phyloP scores from a whole-genome alignment of 169 alveolate genomes.

The Prorocentrum cordatum region DNA sequence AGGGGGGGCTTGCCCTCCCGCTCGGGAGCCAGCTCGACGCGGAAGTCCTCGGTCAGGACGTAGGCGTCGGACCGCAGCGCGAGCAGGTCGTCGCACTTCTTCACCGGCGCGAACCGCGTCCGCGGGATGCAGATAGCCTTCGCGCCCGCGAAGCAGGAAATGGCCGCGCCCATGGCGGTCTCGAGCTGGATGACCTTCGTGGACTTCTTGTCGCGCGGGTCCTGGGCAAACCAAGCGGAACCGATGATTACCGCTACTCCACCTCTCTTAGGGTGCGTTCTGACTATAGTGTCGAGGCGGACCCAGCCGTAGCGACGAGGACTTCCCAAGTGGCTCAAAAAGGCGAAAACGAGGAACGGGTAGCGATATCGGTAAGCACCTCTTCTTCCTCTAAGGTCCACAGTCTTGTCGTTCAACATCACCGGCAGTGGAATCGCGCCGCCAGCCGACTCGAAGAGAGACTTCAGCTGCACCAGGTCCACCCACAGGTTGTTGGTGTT shows the following conservation, averaged over 20 bases:
- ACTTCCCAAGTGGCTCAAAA: too few species aligned
- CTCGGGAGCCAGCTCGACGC: constrained; percentile 15
- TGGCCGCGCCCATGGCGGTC: constrained; percentile 7
- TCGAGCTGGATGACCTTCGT: not conserved
- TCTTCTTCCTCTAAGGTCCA: too few species aligned
- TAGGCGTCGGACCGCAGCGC: not conserved
- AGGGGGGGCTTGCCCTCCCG: constrained; percentile 33
- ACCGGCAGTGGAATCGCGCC: too few species aligned
- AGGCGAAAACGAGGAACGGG: too few species aligned
- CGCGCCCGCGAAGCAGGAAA: not conserved
- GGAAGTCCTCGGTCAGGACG: constrained; percentile 8
- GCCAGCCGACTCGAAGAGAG: too few species aligned
- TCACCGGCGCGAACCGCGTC: not conserved
- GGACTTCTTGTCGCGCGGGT: not conserved
- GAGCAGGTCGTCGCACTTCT: not conserved
- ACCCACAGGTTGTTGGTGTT: too few species aligned
- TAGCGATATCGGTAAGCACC: too few species aligned
- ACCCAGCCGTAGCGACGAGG: too few species aligned
- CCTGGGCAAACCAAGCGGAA: not conserved
- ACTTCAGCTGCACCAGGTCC: too few species aligned
- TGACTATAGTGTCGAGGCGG: too few species aligned
- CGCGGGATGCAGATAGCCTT: not conserved
- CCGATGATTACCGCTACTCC: not conserved
- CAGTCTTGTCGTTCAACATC: too few species aligned
- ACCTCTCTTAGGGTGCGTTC: too few species aligned